These are phyloP conservation scores for Phaeosphaeria sp. DNA, from an alignment of 2,329 filamentous ascomycete species.

Conservation along the genomic window DNA sequence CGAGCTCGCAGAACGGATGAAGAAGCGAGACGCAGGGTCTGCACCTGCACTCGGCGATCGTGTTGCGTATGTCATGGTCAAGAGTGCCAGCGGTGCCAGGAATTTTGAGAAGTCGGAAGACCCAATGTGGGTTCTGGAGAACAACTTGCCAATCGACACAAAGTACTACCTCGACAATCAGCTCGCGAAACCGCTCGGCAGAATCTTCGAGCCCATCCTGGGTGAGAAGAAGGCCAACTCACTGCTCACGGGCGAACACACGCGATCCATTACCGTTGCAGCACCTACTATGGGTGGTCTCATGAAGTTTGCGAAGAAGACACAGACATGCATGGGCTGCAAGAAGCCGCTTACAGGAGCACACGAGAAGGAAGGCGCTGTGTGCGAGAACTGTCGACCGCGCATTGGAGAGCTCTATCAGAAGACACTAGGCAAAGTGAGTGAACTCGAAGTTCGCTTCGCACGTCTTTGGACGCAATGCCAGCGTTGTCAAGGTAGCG, in stretches of 20 bases:
- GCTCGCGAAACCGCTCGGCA: conserved; percentile 87
- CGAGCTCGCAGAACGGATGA: conserved; percentile 94
- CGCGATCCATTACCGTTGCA: conserved; percentile 90
- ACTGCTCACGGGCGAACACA: conserved; percentile 90
- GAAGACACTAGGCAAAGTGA: conserved; percentile 85
- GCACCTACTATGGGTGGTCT: conserved; percentile 89
- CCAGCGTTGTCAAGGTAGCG: conserved; percentile 94
- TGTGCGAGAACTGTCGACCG: conserved; percentile 84
- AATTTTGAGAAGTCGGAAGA: conserved; percentile 98
- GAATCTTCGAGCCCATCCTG: conserved; percentile 97
- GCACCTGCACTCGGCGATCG: conserved; percentile 92
- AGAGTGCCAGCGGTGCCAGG: conserved; percentile 85
- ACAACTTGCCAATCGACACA: conserved; percentile 97
- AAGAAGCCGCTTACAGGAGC: conserved; percentile 90
- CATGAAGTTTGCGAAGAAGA: conserved; percentile 99
- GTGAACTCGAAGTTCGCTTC: conserved; percentile 92
- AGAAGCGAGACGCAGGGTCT: conserved; percentile 93
- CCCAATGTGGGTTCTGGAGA: conserved; percentile 93
- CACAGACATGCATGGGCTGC: conserved; percentile 97
- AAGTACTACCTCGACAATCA: conserved; percentile 99
- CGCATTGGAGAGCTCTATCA: conserved; percentile 92
- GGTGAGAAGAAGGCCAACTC: conserved; percentile 90
- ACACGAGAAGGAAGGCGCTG: conserved; percentile 81
- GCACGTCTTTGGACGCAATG: conserved; percentile 97
- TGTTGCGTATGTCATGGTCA: conserved; percentile 97